A percentile compares a stretch with the other conserved stretches of the same genome.
These are phyloP conservation scores for Canna indica DNA, from an alignment of 176 grass and related monocot genomes.

Conservation along the genomic window DNA sequence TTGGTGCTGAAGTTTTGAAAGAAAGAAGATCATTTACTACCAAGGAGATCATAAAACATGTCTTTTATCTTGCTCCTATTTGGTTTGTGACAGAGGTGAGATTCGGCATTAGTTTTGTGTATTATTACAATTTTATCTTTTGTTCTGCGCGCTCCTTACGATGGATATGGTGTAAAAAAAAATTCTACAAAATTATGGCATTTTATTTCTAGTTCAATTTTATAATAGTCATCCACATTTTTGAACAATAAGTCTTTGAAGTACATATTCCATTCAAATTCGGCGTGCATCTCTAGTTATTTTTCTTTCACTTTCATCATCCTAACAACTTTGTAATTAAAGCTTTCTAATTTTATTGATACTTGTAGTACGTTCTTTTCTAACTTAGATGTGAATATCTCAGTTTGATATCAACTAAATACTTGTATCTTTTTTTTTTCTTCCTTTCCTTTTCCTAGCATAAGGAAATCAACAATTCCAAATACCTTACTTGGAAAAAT, in stretches of 20 bases:
- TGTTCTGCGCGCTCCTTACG: neutral
- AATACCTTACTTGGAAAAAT: no score
- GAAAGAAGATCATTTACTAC: slow-evolving; percentile 41
- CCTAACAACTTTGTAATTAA: neutral
- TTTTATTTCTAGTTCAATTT: neutral
- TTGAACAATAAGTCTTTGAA: neutral
- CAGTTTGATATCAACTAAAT: no score
- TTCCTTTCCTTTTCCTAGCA: neutral
- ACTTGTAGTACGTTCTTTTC: no score
- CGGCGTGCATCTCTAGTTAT: neutral
- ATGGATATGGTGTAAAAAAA: neutral
- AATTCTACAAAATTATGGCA: neutral
- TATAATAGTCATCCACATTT: neutral
- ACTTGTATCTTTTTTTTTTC: neutral
- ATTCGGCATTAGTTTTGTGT: neutral
- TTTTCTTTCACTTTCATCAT: neutral
- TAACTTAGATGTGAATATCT: no score
- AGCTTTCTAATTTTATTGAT: no score
- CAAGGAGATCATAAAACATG: slow-evolving; percentile 61
- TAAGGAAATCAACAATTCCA: neutral
- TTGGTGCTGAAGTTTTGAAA: slow-evolving; percentile 28
- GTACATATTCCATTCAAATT: neutral
- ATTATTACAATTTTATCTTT: no score
- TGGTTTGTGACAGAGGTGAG: slow-evolving; percentile 97
- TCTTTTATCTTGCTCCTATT: slow-evolving; percentile 77